Conservation (phyloP, 192 early-diverging fungal genomes). For the Martensiomyces pterosporus region DNA sequence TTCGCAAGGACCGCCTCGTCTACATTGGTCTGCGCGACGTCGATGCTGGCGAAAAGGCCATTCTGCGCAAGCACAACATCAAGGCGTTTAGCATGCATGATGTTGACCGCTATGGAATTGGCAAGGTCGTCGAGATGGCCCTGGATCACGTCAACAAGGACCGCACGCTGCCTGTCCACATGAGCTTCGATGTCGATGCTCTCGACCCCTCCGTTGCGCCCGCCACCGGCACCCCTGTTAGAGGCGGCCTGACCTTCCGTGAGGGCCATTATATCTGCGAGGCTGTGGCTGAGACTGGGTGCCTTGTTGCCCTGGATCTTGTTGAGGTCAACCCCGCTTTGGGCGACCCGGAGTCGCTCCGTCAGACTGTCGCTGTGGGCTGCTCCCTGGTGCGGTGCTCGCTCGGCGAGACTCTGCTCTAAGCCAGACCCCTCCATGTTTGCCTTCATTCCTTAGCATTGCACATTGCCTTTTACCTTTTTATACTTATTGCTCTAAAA, state of each 20-base stretch:
- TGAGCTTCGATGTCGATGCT: constrained; percentile 94
- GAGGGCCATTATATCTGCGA: constrained; percentile 99
- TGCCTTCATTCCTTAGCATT: too few relatives aligned
- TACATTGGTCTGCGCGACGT: constrained; percentile 97
- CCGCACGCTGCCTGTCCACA: constrained; percentile 72
- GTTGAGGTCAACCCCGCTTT: constrained; percentile 93
- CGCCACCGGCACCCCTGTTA: constrained; percentile 91
- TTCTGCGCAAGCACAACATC: constrained; percentile 78
- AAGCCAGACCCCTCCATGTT: too few relatives aligned
- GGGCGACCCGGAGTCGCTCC: constrained; percentile 67
- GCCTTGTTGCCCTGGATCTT: constrained; percentile 85
- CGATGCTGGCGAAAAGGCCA: constrained; percentile 81
- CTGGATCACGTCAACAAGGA: constrained; percentile 80
- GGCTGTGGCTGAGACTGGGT: constrained; percentile 79
- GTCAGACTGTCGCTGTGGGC: constrained; percentile 85
- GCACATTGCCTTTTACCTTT: too few relatives aligned
- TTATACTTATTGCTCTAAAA: constrained; percentile 7
- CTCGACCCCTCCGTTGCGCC: constrained; percentile 93
- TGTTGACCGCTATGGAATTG: constrained; percentile 92
- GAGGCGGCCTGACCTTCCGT: constrained; percentile 91
- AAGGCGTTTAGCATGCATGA: constrained; percentile 96
- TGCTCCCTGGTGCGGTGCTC: constrained; percentile 83
- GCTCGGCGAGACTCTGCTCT: constrained; percentile 79
- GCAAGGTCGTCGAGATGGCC: constrained; percentile 87
- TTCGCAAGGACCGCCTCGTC: constrained; percentile 72